Conservation (phyloP, 78 protist genomes). For the Dictyostelium firmibasis region DNA sequence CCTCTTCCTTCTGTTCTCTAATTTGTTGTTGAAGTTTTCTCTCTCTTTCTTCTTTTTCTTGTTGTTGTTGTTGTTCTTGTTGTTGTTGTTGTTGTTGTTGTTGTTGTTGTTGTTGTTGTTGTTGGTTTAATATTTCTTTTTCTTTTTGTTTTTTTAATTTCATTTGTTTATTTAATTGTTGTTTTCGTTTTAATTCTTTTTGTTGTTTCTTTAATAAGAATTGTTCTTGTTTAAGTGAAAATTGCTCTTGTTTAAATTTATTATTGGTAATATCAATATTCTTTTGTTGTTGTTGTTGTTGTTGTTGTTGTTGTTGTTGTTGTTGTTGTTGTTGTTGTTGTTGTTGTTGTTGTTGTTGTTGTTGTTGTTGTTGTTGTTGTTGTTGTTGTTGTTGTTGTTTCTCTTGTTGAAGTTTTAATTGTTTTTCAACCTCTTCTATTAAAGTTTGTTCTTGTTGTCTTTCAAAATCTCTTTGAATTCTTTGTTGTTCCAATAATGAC, state of each 20-base stretch:
- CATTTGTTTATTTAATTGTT: background rate
- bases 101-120: background rate
- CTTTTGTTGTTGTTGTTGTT: no score
- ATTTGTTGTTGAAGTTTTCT: background rate
- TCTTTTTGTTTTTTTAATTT: background rate
- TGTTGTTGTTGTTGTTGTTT: background rate
- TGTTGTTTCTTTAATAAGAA: background rate
- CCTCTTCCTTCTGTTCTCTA: background rate
- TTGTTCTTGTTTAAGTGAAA: background rate
- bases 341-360: background rate
- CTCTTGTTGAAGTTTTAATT: background rate
- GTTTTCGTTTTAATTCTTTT: background rate
- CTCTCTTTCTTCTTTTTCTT: background rate
- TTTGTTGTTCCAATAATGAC: background rate
- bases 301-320: background rate
- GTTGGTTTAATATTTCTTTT: background rate
- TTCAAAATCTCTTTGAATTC: background rate
- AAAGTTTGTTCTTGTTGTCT: background rate
- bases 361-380: background rate
- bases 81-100: no score
- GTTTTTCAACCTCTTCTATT: background rate
- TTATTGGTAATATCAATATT: background rate
- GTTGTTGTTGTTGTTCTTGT: background rate
- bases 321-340: background rate
- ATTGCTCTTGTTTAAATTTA: background rate